Conservation (phyloP, 2,329 filamentous ascomycete genomes). For the Coniosporium tulheliwenetii region DNA sequence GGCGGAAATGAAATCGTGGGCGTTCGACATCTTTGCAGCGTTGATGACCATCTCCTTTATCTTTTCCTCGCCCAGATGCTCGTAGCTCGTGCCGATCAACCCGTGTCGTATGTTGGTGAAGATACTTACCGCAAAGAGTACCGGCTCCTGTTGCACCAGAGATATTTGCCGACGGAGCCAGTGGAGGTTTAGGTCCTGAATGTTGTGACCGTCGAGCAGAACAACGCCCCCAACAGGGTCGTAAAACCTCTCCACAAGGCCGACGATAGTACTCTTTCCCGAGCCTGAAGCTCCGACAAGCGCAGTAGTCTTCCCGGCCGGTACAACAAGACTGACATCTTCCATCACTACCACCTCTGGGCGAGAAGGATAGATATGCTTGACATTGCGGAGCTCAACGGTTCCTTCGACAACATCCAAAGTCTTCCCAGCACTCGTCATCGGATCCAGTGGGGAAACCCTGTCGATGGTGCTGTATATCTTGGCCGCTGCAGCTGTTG, state of each 20-base stretch:
- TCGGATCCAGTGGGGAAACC: constrained; percentile 66
- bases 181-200: constrained; percentile 65
- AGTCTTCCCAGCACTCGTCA: constrained; percentile 52
- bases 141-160: constrained; percentile 84
- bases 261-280: constrained; percentile 89
- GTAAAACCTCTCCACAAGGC: constrained; percentile 88
- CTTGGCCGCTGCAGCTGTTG: constrained; percentile 71
- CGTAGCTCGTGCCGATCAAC: constrained; percentile 67
- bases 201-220: constrained; percentile 67
- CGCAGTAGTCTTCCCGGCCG: constrained; percentile 82
- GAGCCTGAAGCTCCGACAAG: constrained; percentile 88
- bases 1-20: constrained; percentile 73
- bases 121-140: constrained; percentile 79
- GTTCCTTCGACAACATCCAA: constrained; percentile 59
- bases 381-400: constrained; percentile 68
- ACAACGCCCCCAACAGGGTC: constrained; percentile 69
- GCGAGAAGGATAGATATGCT: constrained; percentile 87
- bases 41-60: constrained; percentile 57
- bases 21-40: constrained; percentile 82
- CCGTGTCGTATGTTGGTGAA: constrained; percentile 83
- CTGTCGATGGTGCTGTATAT: constrained; percentile 93
- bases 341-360: constrained; percentile 84
- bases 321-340: constrained; percentile 62
- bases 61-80: constrained; percentile 51
- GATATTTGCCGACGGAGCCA: constrained; percentile 91